Percentiles rank a stretch among this genome's conserved stretches.
Evolutionary conservation across 768 basidiomycete genomes (phyloP).

Genomic region (Mycena vitilis): DNA sequence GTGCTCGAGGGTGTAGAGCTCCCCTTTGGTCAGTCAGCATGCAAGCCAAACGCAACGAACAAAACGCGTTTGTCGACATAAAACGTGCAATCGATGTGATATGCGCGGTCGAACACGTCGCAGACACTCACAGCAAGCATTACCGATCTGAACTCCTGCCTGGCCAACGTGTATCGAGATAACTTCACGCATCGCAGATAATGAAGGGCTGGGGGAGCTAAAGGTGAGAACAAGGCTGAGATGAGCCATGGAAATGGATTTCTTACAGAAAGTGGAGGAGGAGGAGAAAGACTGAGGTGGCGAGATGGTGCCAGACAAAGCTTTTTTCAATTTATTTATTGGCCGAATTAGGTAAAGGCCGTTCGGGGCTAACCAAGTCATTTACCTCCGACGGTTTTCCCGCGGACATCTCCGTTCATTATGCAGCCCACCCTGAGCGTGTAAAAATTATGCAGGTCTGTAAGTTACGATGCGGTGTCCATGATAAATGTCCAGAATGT

Average conservation of each 20-base stretch:
- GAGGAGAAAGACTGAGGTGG: slow-evolving; percentile 46
- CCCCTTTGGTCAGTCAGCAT: slow-evolving; percentile 76
- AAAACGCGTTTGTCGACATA: slow-evolving; percentile 41
- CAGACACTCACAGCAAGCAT: slow-evolving; percentile 92
- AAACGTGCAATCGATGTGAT: slow-evolving; percentile 35
- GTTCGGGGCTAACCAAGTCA: not conserved
- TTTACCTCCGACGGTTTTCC: not conserved
- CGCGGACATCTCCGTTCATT: too few species aligned
- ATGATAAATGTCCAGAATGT: slow-evolving; percentile 1
- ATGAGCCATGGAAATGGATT: slow-evolving; percentile 32
- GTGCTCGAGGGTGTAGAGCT: slow-evolving; percentile 98
- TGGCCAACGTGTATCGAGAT: slow-evolving; percentile 99
- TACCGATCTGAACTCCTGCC: slow-evolving; percentile 97
- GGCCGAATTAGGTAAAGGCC: not conserved
- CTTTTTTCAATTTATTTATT: not conserved
- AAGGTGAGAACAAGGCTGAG: slow-evolving; percentile 9
- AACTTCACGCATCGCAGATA: slow-evolving; percentile 84
- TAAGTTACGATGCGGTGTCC: not conserved
- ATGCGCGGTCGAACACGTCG: slow-evolving; percentile 37
- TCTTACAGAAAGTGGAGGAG: slow-evolving; percentile 47
- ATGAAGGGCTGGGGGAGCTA: slow-evolving; percentile 10
- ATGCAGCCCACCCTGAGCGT: too few species aligned
- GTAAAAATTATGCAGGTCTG: too few species aligned
- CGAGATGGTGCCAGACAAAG: slow-evolving; percentile 6
- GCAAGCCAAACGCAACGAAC: slow-evolving; percentile 37